Base-by-base conservation (phyloP, 257 asterid genomes). In the Solanum ossicruentum region DNA sequence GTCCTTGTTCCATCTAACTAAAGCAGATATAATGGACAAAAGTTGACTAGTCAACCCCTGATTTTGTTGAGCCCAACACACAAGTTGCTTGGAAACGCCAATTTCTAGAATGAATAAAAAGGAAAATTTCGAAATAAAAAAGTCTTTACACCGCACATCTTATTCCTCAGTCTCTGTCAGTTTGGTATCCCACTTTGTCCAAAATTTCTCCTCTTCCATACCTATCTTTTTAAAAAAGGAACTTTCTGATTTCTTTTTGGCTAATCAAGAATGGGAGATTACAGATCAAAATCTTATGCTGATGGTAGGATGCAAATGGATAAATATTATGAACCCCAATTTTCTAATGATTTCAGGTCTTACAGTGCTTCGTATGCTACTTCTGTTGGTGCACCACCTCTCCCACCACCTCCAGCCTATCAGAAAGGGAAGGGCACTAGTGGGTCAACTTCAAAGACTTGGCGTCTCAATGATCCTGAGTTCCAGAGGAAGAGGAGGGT, bases 401-500 rank as follows among this genome's bases (percentile, higher is more conserved):
- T 84, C 7, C 18, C 61, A 17, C 72, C 85, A 8, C 88, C 63
- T 47, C 84, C 81, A 20, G 83, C 90, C 16, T 90, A 90, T 0
- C 86, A 56, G 3, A 94, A 90, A 84, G 91, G 89, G 82, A 88
- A 85, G 84, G 89, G 93, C 88, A 80, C 77, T 10, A 80, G 66
- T 39, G 90, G 92, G 43, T 88, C 93, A 55, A 54, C 60, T 51
- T 82, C 90, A 6, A 86, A 86, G 21, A 85, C 92, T 0, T 94
- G 98, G 96, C 86, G 89, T 5, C 87, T 89, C 7, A 91, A 85
- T 56, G 99, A 95, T 87, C 93, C 99, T 0, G 99, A 94, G 87
- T 89, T 94, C 43, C 97, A 93, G 92, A 94, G 99, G 92, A 94
- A 92, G 92, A 95, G 87, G 70, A 92, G 99, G 77, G 97, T 95